Conservation (phyloP, 306 rosid genomes). For the Casuarina glauca region DNA sequence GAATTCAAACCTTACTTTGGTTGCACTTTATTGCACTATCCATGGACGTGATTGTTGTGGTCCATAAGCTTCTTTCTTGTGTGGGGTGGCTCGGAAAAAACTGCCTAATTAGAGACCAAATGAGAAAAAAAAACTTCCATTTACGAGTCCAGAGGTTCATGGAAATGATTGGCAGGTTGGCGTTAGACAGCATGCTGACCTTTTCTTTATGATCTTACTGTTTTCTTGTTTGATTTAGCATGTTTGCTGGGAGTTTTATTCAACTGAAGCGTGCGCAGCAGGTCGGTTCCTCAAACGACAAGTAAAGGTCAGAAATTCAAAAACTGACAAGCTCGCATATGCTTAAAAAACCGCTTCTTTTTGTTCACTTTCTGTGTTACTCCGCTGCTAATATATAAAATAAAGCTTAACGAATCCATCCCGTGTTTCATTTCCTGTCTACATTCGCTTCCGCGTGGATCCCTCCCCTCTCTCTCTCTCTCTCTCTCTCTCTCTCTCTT, state of each 20-base stretch:
- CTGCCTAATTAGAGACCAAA: too few relatives aligned
- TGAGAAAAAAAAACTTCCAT: too few relatives aligned
- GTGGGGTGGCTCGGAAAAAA: too few relatives aligned
- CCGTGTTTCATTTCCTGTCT: not conserved
- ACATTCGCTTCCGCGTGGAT: not conserved
- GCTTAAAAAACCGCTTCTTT: not conserved
- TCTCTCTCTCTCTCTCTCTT: constrained; percentile 2
- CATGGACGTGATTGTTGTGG: not conserved
- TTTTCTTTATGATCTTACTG: too few relatives aligned
- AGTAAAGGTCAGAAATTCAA: not conserved
- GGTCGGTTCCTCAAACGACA: not conserved
- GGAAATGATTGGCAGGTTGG: too few relatives aligned
- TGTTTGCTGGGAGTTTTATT: too few relatives aligned
- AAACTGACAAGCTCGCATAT: not conserved
- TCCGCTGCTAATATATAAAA: too few relatives aligned
- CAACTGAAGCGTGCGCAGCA: too few relatives aligned
- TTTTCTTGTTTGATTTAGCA: too few relatives aligned
- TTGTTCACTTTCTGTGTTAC: not conserved
- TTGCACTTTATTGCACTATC: not conserved
- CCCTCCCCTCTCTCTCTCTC: not conserved
- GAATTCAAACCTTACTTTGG: not conserved
- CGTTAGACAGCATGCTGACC: too few relatives aligned
- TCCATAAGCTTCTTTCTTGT: too few relatives aligned
- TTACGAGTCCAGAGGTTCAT: too few relatives aligned
- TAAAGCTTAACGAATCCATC: not conserved